These are phyloP conservation scores for Phytophthora pini DNA, from an alignment of 352 stramenopile species.

Conservation along the genomic window DNA sequence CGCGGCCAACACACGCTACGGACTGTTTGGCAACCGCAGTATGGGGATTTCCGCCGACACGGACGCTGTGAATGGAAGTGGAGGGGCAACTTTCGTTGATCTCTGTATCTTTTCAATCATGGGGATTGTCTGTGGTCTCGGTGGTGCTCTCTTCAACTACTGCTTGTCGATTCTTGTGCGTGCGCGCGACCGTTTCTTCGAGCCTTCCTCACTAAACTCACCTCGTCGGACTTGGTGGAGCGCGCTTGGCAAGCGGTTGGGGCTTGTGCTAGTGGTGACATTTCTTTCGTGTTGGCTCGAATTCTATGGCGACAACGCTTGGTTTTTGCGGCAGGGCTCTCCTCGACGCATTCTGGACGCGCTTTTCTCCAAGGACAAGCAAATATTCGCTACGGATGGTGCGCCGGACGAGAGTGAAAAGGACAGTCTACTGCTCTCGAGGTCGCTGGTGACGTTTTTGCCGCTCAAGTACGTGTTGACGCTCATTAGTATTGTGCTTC, in stretches of 20 bases:
- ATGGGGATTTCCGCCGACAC: constrained; percentile 62
- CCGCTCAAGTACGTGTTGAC: constrained; percentile 84
- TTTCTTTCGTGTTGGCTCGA: constrained; percentile 73
- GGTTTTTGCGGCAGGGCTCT: constrained; percentile 81
- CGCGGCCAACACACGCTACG: constrained; percentile 66
- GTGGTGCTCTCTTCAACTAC: constrained; percentile 75
- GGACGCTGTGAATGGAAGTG: constrained; percentile 46
- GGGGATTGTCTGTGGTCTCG: constrained; percentile 71
- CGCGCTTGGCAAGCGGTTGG: constrained; percentile 65
- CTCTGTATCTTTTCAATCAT: constrained; percentile 70
- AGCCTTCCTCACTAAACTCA: constrained; percentile 12
- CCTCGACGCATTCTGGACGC: constrained; percentile 66
- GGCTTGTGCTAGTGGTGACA: constrained; percentile 64
- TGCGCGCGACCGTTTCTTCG: constrained; percentile 59
- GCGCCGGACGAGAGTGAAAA: constrained; percentile 23
- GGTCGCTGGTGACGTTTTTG: constrained; percentile 79
- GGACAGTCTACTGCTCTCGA: constrained; percentile 68
- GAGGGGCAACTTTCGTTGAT: constrained; percentile 53
- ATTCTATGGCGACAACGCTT: constrained; percentile 83
- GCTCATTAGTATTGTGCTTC: constrained; percentile 77
- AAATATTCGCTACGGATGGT: constrained; percentile 43
- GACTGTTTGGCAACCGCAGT: constrained; percentile 75
- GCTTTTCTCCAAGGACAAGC: constrained; percentile 74
- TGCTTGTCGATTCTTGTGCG: constrained; percentile 72
- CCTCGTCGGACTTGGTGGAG: constrained; percentile 40